Percentiles rank a stretch among this genome's conserved stretches.
Evolutionary conservation across 495 filamentous ascomycete genomes (phyloP).

Genomic region (Penicillium herquei): DNA sequence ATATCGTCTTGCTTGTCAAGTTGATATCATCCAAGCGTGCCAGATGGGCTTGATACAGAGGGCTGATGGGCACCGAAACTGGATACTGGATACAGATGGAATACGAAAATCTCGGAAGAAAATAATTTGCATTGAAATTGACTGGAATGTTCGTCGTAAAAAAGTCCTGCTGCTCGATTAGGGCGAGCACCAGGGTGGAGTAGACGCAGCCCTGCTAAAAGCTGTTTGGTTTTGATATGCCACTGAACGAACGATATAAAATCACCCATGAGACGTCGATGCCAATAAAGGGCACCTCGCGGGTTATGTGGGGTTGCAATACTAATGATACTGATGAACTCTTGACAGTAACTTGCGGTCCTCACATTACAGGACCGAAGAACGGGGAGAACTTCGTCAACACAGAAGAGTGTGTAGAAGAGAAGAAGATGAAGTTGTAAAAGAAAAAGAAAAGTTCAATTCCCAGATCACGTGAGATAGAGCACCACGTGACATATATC

Average conservation of each 20-base stretch:
- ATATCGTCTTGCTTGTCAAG: too few species aligned
- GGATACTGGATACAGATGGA: background rate
- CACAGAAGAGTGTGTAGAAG: background rate
- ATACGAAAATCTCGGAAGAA: background rate
- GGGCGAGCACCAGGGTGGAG: conserved; percentile 51
- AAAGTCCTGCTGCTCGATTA: conserved; percentile 49
- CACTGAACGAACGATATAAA: conserved; percentile 54
- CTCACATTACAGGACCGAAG: conserved; percentile 17
- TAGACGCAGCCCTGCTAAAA: conserved; percentile 58
- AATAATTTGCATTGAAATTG: background rate
- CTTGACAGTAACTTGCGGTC: background rate
- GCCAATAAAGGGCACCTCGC: conserved; percentile 43
- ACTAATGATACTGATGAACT: background rate
- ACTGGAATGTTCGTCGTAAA: conserved; percentile 49
- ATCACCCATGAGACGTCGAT: conserved; percentile 40
- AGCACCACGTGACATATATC: conserved; percentile 11
- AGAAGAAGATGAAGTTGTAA: conserved; percentile 5
- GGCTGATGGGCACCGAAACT: background rate
- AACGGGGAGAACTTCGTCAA: background rate
- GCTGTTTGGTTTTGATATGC: conserved; percentile 54
- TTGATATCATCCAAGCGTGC: background rate
- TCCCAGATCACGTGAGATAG: background rate
- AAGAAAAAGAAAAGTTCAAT: background rate
- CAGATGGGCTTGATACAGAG: background rate
- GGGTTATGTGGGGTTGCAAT: conserved; percentile 40